Evolutionary conservation across 1,284 basidiomycete species (phyloP).

Genomic region (Tilletiopsis washingtonensis): DNA sequence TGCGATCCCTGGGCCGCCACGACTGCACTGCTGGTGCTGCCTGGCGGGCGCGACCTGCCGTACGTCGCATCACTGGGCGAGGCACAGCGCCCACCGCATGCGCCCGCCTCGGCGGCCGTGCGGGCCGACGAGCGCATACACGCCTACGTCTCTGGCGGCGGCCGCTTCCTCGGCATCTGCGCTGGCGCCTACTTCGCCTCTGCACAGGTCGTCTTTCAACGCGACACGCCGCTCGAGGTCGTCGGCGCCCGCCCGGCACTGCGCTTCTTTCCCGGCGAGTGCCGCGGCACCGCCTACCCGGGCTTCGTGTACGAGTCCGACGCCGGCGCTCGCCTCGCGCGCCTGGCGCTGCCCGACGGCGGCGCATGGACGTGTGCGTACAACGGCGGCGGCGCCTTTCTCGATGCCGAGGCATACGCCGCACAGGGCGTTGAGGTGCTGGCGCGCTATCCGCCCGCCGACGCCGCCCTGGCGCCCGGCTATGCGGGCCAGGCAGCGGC

Average conservation of each 20-base stretch:
- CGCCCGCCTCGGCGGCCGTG: neutral
- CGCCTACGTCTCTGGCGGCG: conserved; percentile 62
- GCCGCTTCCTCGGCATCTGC: conserved; percentile 61
- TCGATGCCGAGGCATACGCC: conserved; percentile 37
- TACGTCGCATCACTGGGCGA: conserved; percentile 24
- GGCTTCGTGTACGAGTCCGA: conserved; percentile 55
- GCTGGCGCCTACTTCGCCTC: conserved; percentile 58
- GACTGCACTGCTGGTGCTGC: conserved; percentile 29
- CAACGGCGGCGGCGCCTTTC: conserved; percentile 56
- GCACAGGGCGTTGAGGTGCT: conserved; percentile 45
- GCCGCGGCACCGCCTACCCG: conserved; percentile 55
- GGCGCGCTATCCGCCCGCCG: conserved; percentile 47
- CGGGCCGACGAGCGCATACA: conserved; percentile 50
- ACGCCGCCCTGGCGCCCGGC: neutral
- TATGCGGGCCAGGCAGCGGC: conserved; percentile 51
- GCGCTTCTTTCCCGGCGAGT: conserved; percentile 56
- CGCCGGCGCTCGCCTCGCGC: conserved; percentile 49
- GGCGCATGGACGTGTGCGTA: conserved; percentile 49
- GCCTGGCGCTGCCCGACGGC: conserved; percentile 9
- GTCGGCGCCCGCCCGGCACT: conserved; percentile 52
- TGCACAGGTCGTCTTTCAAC: conserved; percentile 52
- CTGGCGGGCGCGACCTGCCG: conserved; percentile 35
- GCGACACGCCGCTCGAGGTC: conserved; percentile 52
- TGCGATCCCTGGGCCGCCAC: conserved; percentile 31
- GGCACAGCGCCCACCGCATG: neutral